Evolutionary conservation across 768 basidiomycete species (phyloP).

Genomic region (Suillus americanus): DNA sequence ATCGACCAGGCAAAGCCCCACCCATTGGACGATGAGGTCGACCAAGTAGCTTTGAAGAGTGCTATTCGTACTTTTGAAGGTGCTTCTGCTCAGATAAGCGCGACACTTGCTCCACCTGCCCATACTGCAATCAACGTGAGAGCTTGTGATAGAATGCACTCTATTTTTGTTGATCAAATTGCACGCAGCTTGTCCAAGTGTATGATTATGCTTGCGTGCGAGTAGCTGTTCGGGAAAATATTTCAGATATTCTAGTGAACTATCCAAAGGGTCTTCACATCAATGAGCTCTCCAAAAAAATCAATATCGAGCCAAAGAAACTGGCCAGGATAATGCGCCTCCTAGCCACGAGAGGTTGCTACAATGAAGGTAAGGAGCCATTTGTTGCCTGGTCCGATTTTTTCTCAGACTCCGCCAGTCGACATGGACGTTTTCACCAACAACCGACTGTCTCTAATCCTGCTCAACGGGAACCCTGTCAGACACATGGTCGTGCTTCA

Average conservation of each 20-base stretch:
- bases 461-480: slow-evolving; percentile 24
- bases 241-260: slow-evolving; percentile 27
- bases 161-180: background rate
- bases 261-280: slow-evolving; percentile 33
- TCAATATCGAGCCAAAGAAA: slow-evolving; percentile 25
- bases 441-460: slow-evolving; percentile 32
- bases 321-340: slow-evolving; percentile 31
- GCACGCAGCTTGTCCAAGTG: slow-evolving; percentile 23
- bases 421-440: slow-evolving; percentile 32
- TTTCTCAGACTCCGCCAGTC: slow-evolving; percentile 19
- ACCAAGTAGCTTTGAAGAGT: slow-evolving; percentile 23
- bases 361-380: slow-evolving; percentile 27
- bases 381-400: background rate
- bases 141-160: background rate
- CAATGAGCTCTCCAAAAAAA: slow-evolving; percentile 23
- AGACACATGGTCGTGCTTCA: slow-evolving; percentile 21
- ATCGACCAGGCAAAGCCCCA: slow-evolving; percentile 35
- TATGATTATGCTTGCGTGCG: slow-evolving; percentile 30
- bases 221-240: slow-evolving; percentile 26
- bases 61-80: slow-evolving; percentile 33
- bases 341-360: slow-evolving; percentile 29
- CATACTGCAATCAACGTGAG: slow-evolving; percentile 34
- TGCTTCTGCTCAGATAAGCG: slow-evolving; percentile 35
- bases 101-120: slow-evolving; percentile 34
- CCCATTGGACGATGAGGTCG: slow-evolving; percentile 33